Percentiles rank a stretch among this genome's conserved stretches.
Evolutionary conservation across 371 early-diverging fungal genomes (phyloP).

Genomic region (Chytridium lagenaria): DNA sequence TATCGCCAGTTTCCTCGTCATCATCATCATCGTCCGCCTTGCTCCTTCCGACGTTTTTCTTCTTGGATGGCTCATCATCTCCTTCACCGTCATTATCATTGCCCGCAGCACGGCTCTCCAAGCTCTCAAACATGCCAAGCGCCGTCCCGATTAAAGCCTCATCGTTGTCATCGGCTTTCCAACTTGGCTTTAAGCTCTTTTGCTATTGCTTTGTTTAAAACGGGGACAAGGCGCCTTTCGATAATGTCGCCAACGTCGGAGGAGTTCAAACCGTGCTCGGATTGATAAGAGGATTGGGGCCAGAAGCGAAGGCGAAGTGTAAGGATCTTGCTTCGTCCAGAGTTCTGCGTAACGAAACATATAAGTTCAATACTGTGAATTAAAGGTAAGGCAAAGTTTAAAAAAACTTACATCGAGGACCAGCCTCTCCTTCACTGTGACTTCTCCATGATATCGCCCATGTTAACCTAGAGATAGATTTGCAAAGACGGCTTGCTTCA

Average conservation of each 20-base stretch:
- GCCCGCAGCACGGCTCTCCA: constrained; percentile 19
- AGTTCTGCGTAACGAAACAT: constrained; percentile 14
- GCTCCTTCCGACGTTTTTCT: constrained; percentile 21
- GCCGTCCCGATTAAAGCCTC: constrained; percentile 51
- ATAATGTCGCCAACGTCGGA: constrained; percentile 75
- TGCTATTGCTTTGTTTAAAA: constrained; percentile 71
- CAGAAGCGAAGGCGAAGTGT: constrained; percentile 85
- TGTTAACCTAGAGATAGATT: constrained; percentile 67
- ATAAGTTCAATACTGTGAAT: not conserved
- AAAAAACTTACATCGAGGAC: constrained; percentile 30
- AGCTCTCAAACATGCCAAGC: constrained; percentile 38
- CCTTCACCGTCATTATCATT: constrained; percentile 50
- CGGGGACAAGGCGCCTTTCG: constrained; percentile 71
- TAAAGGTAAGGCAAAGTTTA: not conserved
- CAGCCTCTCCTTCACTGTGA: constrained; percentile 58
- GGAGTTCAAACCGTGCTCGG: constrained; percentile 78
- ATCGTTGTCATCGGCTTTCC: constrained; percentile 33
- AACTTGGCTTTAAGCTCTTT: constrained; percentile 64
- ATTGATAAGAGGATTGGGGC: constrained; percentile 73
- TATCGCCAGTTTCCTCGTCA: constrained; percentile 61
- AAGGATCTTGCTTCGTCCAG: constrained; percentile 58
- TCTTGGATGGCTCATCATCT: constrained; percentile 39
- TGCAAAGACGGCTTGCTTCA: constrained; percentile 35
- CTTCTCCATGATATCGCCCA: constrained; percentile 83
- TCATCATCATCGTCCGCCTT: constrained; percentile 50